phyloP scores from a whole-genome alignment of 148 eudicot genomes.

The Spergularia marina region DNA sequence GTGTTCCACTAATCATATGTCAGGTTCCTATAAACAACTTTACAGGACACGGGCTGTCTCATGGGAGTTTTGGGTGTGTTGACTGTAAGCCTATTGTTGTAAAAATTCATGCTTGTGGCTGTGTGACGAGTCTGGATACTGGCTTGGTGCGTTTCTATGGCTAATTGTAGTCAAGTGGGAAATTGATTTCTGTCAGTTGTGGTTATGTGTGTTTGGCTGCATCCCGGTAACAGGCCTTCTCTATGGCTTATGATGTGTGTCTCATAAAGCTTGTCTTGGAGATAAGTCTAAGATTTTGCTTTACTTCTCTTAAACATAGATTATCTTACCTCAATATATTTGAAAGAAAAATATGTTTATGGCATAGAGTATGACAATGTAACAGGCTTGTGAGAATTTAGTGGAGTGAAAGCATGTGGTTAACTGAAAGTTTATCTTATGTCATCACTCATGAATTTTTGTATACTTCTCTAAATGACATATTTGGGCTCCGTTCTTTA shows the following conservation, averaged over 20 bases:
- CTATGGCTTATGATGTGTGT: not conserved
- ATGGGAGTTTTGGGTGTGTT: not conserved
- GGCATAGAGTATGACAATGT: not conserved
- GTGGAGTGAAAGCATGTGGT: constrained; percentile 1
- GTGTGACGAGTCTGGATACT: not conserved
- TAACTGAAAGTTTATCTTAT: not conserved
- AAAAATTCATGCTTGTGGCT: not conserved
- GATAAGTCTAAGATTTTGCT: not conserved
- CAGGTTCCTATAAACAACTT: too few relatives aligned
- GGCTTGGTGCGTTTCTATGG: not conserved
- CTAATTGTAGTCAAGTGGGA: not conserved
- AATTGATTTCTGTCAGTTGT: not conserved
- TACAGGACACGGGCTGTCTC: not conserved
- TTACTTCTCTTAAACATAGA: not conserved
- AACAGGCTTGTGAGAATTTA: not conserved
- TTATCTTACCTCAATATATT: not conserved
- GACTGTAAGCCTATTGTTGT: not conserved
- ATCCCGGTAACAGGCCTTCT: not conserved
- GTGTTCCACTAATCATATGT: too few relatives aligned
- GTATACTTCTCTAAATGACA: not conserved
- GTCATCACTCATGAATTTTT: constrained; percentile 5
- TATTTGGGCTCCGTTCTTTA: not conserved
- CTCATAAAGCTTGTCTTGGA: not conserved
- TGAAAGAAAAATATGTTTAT: not conserved
- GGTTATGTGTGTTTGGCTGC: constrained; percentile 2